phyloP scores from a whole-genome alignment of 1,284 basidiomycete genomes.

The Hypsizygus ulmarius region DNA sequence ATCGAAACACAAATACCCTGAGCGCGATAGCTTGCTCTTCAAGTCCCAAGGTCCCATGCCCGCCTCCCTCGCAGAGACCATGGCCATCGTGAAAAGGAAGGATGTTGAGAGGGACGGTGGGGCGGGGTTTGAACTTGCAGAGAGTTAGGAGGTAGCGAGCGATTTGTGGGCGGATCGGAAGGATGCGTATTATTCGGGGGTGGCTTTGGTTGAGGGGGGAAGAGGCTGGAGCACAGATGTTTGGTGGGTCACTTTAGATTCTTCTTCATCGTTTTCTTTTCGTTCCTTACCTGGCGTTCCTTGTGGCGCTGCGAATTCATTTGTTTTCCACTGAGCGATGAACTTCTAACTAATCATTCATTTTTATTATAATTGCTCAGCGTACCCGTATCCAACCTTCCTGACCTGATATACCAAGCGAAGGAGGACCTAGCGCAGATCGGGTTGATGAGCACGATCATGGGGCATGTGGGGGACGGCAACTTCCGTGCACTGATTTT shows the following conservation, averaged over 20 bases:
- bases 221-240: conserved; percentile 86
- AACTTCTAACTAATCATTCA: too few species aligned
- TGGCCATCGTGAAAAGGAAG: conserved; percentile 48
- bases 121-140: conserved; percentile 68
- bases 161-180: conserved; percentile 87
- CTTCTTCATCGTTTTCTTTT: too few species aligned
- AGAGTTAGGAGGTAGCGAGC: conserved; percentile 63
- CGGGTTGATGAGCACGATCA: conserved; percentile 63
- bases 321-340: too few species aligned
- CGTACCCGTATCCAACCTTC: conserved; percentile 80
- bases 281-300: too few species aligned
- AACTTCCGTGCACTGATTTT: too few species aligned
- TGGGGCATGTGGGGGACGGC: conserved; percentile 88
- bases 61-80: conserved; percentile 61
- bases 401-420: conserved; percentile 73
- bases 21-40: conserved; percentile 79
- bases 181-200: conserved; percentile 71
- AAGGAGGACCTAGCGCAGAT: conserved; percentile 65
- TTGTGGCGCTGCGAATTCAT: too few species aligned
- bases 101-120: conserved; percentile 69
- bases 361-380: too few species aligned
- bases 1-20: conserved; percentile 59
- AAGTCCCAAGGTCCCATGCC: conserved; percentile 79
- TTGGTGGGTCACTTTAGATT: conserved; percentile 48
- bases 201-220: conserved; percentile 63